Evolutionary conservation across 2,329 filamentous ascomycete species (phyloP).

Genomic region (Nigrospora osmanthi): DNA sequence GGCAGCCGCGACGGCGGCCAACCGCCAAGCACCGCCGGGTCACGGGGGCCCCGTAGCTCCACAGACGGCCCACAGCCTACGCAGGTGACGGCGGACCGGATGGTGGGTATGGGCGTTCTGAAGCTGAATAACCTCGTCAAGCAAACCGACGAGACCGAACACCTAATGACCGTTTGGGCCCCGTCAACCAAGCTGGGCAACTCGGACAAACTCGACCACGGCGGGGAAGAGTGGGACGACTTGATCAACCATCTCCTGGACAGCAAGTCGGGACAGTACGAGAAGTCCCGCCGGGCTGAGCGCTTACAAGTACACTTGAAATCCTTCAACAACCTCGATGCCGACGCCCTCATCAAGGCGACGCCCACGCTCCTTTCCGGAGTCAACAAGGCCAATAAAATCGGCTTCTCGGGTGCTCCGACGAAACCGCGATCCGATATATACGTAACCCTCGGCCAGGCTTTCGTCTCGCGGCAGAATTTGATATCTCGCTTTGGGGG

Average conservation of each 20-base stretch:
- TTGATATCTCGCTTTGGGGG: conserved; percentile 59
- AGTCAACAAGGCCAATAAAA: conserved; percentile 73
- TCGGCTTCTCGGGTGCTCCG: conserved; percentile 89
- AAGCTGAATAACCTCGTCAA: conserved; percentile 70
- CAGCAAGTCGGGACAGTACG: conserved; percentile 66
- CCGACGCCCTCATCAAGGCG: conserved; percentile 72
- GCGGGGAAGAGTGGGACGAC: conserved; percentile 59
- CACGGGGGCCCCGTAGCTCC: conserved; percentile 29
- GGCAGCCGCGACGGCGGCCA: conserved; percentile 35
- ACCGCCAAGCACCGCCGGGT: conserved; percentile 51
- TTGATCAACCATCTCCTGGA: conserved; percentile 67
- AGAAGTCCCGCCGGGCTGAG: conserved; percentile 64
- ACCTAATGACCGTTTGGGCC: conserved; percentile 71
- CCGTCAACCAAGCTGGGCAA: conserved; percentile 41
- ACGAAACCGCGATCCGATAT: conserved; percentile 88
- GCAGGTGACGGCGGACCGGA: conserved; percentile 52
- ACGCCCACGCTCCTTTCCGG: conserved; percentile 83
- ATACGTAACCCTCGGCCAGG: conserved; percentile 78
- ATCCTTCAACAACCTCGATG: conserved; percentile 69
- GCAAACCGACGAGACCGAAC: conserved; percentile 63
- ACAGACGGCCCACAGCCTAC: conserved; percentile 21
- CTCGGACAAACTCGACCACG: conserved; percentile 49
- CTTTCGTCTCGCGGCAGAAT: conserved; percentile 70
- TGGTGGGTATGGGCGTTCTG: conserved; percentile 69
- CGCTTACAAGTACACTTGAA: conserved; percentile 73